Base-by-base conservation (phyloP, 768 basidiomycete species). In the Amanita jacksonii region DNA sequence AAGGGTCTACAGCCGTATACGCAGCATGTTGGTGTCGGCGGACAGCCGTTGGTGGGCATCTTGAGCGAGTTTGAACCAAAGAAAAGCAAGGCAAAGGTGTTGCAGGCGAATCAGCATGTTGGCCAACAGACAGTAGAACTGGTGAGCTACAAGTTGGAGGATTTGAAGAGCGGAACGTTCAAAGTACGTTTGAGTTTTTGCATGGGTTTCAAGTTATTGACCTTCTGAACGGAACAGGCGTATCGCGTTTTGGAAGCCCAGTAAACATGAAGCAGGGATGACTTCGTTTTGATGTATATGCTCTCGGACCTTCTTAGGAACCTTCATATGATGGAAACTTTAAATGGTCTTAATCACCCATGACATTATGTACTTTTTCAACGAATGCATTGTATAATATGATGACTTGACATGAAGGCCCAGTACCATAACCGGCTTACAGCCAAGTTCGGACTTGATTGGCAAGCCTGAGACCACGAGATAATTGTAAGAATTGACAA, bases 111-210 rank as follows among this genome's bases (percentile, higher is more conserved):
- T 59, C 79, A 85, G 57, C 85, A 83, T 54, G 83, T 85, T 54
- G 80, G 85, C 38, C 85, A 81, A 51, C 84, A 86, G 66, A 70
- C 68, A 50, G 81, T 90, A 23, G 88, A 90, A 55, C 70, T 68
- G 39, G 81, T 76, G n/a, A 91, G 84, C 54, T 94, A 92, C 65
- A 74, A 86, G 44, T 63, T 91, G 59, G 89, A 93, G 32, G 91
- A 93, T 67, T 57, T 93, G 54, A 92, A 92, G 67, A 85, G 79
- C 54, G 91, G 91, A 8, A 63, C 68, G 19, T 74, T 90, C 33
- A 84, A 87, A 76, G 88, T 89, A 47, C 47, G 58, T 46, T 25
- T 15, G 18, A 12, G 45, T 22, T 20, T 13, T 38, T 45, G 22
- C 22, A 3, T 0, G 10, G 20, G 49, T 43, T n/a, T n/a, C n/a